Conservation (phyloP, 306 rosid species). For the Glycyrrhiza uralensis region DNA sequence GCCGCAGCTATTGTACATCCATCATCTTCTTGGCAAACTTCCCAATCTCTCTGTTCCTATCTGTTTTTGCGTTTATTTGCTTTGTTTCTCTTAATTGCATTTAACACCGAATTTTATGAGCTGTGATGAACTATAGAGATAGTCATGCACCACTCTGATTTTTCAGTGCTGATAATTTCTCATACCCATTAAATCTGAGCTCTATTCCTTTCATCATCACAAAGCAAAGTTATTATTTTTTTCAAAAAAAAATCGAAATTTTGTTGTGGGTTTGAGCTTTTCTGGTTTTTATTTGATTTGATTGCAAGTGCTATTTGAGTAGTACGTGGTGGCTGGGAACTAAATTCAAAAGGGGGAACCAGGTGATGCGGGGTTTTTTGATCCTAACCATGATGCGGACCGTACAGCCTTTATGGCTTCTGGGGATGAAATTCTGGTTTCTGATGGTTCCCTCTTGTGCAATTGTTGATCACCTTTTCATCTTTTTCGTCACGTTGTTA, state of each 20-base stretch:
- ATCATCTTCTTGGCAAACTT: neutral
- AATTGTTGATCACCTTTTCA: neutral
- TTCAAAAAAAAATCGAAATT: no score
- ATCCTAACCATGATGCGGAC: constrained; percentile 93
- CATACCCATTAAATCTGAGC: constrained; percentile 65
- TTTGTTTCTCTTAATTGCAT: neutral
- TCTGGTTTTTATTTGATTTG: neutral
- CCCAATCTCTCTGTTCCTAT: no score
- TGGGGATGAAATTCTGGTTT: constrained; percentile 72
- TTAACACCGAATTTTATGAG: neutral
- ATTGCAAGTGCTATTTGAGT: neutral
- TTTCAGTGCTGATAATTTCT: constrained; percentile 76
- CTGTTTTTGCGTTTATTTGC: accelerated
- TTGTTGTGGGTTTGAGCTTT: neutral
- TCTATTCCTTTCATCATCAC: neutral
- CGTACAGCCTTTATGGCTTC: constrained; percentile 57
- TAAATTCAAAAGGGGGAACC: constrained; percentile 24
- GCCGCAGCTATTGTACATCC: neutral
- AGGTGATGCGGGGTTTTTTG: constrained; percentile 57
- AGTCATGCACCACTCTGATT: constrained; percentile 98
- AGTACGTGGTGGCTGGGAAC: neutral
- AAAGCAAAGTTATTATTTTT: no score
- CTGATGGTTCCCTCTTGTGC: constrained; percentile 64
- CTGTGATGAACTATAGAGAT: constrained; percentile 63
- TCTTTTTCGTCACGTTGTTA: no score